Conservation (phyloP, 164 flowering plant genomes). For the Echeveria elegans region DNA sequence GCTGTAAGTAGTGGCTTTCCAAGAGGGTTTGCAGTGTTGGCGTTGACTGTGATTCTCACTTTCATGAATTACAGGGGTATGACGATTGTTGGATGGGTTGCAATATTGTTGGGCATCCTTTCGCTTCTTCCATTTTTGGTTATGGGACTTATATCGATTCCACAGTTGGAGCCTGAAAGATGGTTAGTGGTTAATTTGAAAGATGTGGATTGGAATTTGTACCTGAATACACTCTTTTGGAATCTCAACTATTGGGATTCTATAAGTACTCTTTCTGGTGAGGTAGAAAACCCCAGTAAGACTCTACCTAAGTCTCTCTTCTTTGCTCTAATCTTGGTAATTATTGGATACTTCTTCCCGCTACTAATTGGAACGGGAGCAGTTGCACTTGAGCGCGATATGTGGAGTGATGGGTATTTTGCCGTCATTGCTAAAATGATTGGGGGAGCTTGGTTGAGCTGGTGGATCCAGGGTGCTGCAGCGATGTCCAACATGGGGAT, state of each 20-base stretch:
- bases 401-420: constrained; percentile 1
- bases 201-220: not conserved
- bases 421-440: not conserved
- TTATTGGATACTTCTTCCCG: not conserved
- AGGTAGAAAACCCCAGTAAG: not conserved
- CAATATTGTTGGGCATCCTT: not conserved
- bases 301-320: not conserved
- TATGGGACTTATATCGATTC: not conserved
- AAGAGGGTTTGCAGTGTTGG: not conserved
- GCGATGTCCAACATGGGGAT: not conserved
- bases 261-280: not conserved
- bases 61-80: not conserved
- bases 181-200: not conserved
- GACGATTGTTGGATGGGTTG: not conserved
- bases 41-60: not conserved
- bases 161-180: not conserved
- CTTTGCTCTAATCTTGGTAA: not conserved
- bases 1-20: not conserved
- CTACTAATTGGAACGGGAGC: not conserved
- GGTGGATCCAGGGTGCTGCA: not conserved
- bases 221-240: not conserved
- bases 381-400: not conserved
- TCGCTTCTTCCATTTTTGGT: not conserved
- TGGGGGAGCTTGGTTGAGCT: not conserved
- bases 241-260: not conserved